Evolutionary conservation across 208 protist species (phyloP), one percentile per base, ranked within the genome.

Genomic region (Trypanosoma scelopori): DNA sequence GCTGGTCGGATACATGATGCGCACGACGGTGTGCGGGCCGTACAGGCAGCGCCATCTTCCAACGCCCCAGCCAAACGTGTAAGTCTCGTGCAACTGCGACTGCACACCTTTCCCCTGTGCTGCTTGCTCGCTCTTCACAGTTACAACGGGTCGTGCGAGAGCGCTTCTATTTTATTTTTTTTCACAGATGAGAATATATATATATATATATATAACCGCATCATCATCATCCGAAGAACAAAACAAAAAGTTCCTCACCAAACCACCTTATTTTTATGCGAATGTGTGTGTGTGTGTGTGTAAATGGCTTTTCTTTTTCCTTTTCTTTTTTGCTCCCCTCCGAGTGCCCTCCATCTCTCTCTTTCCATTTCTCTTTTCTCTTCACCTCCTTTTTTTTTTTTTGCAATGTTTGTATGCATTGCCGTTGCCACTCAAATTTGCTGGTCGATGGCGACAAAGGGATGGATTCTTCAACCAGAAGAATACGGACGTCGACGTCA

Each of bases 11-110:
- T 68, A 68, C 37, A 53, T 62, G 47, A 74, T 74, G 68, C 42
- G 46, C 11, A 63, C 49, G 47, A 74, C 68, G 25, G 52, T 74
- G 1, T 68, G 59, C 48, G 68, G 68, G 13, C 68, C 68, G 13
- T 57, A 66, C 37, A 59, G 45, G 42, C 68, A 74, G 39, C 55
- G 55, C 22, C 60, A 56, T 52, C 49, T 74, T 43, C 2, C 18
- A 46, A 13, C 43, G 9, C 42, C 42, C 32, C 3, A 37, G 9
- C 3, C 9, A 37, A 37, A 37, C 9, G 32, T 9, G 32, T 37
- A 37, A n/a, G n/a, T n/a, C n/a, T 37, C 5, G 32, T 37, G 9
- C 32, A 37, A 9, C 5, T 37, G 32, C 32, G 32, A 37, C 5
- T 9, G 9, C 9, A 9, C 32, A 37, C 9, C 32, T 37, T 37